Percentiles rank a stretch among this genome's conserved stretches.
These are phyloP conservation scores for Fonsecaea monophora DNA, from an alignment of 2,329 filamentous ascomycete species.

Conservation along the genomic window DNA sequence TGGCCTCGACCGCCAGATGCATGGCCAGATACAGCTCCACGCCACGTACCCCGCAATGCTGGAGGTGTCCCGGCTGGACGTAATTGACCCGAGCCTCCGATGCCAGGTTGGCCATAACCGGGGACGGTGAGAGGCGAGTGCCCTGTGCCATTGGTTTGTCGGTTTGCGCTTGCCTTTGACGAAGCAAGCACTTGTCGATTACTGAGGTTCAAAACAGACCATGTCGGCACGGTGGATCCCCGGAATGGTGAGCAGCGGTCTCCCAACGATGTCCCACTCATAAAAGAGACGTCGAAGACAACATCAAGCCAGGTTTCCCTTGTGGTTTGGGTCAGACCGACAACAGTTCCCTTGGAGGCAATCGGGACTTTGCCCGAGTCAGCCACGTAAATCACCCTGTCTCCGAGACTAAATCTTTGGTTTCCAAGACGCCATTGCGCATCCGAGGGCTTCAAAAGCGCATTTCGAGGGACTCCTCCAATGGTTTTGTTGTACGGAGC, in stretches of 20 bases:
- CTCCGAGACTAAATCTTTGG: conserved; percentile 82
- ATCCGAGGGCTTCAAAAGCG: conserved; percentile 89
- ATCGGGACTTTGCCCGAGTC: conserved; percentile 95
- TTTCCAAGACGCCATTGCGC: conserved; percentile 90
- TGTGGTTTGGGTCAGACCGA: conserved; percentile 87
- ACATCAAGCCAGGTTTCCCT: conserved; percentile 84
- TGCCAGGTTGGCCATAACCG: conserved; percentile 64
- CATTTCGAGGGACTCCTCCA: conserved; percentile 81
- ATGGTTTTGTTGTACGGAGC: conserved; percentile 71
- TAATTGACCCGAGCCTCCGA: conserved; percentile 67
- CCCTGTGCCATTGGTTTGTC: conserved; percentile 60
- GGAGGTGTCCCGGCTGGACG: conserved; percentile 62
- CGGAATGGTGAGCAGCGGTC: conserved; percentile 92
- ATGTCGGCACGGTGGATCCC: conserved; percentile 85
- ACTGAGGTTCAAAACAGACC: conserved; percentile 87
- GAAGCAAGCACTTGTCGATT: conserved; percentile 77
- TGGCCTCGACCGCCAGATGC: conserved; percentile 35
- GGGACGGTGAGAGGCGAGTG: conserved; percentile 60
- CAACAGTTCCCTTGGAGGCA: conserved; percentile 88
- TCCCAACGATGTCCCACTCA: conserved; percentile 92
- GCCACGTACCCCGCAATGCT: conserved; percentile 65
- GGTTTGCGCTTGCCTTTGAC: conserved; percentile 50
- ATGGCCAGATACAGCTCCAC: conserved; percentile 62
- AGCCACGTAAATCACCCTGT: conserved; percentile 90
- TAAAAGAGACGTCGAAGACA: conserved; percentile 92